A percentile compares a stretch with the other conserved stretches of the same genome.
phyloP scores from a whole-genome alignment of 2,329 filamentous ascomycete species.

The Xylaria sp. region DNA sequence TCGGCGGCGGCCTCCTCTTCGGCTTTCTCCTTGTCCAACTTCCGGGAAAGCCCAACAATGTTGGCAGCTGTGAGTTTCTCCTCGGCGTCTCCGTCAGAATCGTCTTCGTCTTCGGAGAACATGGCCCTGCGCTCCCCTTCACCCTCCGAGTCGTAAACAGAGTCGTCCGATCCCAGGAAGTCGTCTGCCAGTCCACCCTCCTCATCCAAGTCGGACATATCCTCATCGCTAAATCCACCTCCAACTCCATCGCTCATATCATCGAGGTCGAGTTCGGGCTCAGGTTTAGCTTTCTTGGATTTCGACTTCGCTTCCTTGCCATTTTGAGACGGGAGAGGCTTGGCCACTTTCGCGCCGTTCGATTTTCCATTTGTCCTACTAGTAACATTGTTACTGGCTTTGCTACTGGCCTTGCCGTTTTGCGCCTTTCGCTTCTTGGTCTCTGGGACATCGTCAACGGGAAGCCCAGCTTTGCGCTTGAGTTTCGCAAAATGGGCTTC shows the following conservation, averaged over 20 bases:
- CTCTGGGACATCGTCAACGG: constrained; percentile 66
- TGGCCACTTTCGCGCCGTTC: constrained; percentile 48
- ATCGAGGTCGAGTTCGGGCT: constrained; percentile 56
- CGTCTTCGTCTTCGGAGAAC: constrained; percentile 93
- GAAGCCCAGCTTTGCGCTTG: constrained; percentile 85
- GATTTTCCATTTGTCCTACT: constrained; percentile 51
- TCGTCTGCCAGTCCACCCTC: constrained; percentile 62
- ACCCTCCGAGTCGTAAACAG: constrained; percentile 78
- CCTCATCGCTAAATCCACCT: constrained; percentile 55
- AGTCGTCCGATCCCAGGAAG: constrained; percentile 69
- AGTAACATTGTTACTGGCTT: constrained; percentile 39
- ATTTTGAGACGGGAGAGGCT: constrained; percentile 51
- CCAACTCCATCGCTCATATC: constrained; percentile 60
- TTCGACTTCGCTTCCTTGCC: constrained; percentile 49
- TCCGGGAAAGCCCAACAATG: constrained; percentile 88
- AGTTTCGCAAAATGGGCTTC: constrained; percentile 80
- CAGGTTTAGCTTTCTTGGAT: constrained; percentile 53
- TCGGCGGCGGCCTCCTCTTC: constrained; percentile 84
- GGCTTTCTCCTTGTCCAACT: constrained; percentile 80
- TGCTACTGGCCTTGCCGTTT: constrained; percentile 45
- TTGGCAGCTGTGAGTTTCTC: constrained; percentile 95
- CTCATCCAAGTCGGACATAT: constrained; percentile 52
- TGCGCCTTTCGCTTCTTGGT: constrained; percentile 69
- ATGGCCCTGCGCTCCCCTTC: constrained; percentile 70
- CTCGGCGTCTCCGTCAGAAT: constrained; percentile 78